Evolutionary conservation across 2,329 filamentous ascomycete species (phyloP), one percentile per base, ranked within the genome.

Genomic region (Aspergillus brunneoviolaceus): DNA sequence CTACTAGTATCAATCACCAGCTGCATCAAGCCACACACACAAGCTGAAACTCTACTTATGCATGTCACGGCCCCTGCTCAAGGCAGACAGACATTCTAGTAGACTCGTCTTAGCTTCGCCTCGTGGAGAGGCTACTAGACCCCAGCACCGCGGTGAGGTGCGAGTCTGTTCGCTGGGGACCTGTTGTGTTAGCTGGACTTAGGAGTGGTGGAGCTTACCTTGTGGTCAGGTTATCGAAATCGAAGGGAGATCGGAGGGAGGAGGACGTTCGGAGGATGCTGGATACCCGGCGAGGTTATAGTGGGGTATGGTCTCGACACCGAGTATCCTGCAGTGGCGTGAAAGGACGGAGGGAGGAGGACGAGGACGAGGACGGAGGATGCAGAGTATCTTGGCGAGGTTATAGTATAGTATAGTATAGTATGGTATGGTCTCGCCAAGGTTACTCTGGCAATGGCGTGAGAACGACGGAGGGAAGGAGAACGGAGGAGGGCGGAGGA

Each of bases 141-240:
- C 53, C 53, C 53, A 55, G 42, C 53, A 55, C 53, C 53, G 7
- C 53, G 53, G 19, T 55, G 42, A 55, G 53, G 53, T 55, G 53
- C 53, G 53, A 55, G 53, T 49, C 52, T 47, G 19, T 31, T 45
- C 53, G 47, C 42, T 45, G 51, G 45, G 27, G 52, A 19, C 52
- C 39, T 45, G 39, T 16, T 9, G 3, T 45, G 39, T 45, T 45
- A 45, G 39, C 39, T 16, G 33, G 4, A 2, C 39, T 16, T 19
- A 9, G 5, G 14, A 29, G 39, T n/a, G 16, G n/a, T 7, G 39
- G 39, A 9, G 39, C 39, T 45, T 45, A 45, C 39, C 39, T 19
- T 19, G 16, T 7, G 14, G 14, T 45, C 14, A n/a, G 10, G 33
- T 19, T 7, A 16, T 19, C 16, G 16, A 45, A 19, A 45, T 4